These are phyloP conservation scores for Hypoxylon sp. DNA, from an alignment of 2,329 filamentous ascomycete species.

Conservation along the genomic window DNA sequence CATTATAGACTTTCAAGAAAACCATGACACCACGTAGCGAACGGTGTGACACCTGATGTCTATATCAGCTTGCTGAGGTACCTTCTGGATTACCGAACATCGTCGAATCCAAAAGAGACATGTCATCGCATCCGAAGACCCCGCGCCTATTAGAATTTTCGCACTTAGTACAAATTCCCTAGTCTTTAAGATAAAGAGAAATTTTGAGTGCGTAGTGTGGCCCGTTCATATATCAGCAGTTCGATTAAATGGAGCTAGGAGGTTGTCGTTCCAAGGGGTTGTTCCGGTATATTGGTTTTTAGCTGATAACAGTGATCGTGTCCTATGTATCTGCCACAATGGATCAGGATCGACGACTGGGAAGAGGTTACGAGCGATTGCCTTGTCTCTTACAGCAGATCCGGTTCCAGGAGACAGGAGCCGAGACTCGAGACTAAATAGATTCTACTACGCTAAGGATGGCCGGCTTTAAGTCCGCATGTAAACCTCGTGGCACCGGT, in stretches of 20 bases:
- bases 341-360: conserved; percentile 9
- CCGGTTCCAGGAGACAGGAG: conserved; percentile 19
- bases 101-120: neutral
- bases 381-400: conserved; percentile 3
- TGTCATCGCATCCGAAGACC: conserved; percentile 6
- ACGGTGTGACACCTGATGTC: neutral
- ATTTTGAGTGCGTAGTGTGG: neutral
- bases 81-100: neutral
- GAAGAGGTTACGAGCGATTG: neutral
- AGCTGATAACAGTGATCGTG: conserved; percentile 2
- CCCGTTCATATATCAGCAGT: neutral
- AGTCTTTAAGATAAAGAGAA: neutral
- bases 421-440: conserved; percentile 23
- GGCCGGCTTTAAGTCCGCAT: conserved; percentile 29
- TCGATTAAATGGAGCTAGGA: neutral
- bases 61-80: neutral
- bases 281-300: conserved; percentile 9
- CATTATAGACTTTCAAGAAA: neutral
- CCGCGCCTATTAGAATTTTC: conserved; percentile 1
- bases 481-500: conserved; percentile 8
- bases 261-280: conserved; percentile 3
- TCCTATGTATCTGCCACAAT: neutral
- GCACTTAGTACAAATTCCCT: neutral
- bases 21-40: conserved; percentile 13
- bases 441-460: conserved; percentile 25